phyloP scores from a whole-genome alignment of 2,329 filamentous ascomycete species.

The Hypomyces rosellus region DNA sequence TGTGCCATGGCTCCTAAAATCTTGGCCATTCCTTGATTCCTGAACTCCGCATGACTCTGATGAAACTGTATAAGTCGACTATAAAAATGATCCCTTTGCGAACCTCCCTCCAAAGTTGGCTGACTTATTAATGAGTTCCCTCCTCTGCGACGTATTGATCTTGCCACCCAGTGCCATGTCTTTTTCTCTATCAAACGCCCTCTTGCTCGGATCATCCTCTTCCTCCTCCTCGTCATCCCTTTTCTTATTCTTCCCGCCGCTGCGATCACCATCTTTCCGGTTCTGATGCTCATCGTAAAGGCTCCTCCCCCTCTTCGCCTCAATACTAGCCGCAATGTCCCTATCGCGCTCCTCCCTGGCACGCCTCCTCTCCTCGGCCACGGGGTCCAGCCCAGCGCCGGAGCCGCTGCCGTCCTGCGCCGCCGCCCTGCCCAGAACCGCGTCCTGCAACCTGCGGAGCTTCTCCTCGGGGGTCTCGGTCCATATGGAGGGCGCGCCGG shows the following conservation, averaged over 20 bases:
- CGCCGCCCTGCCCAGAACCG: constrained; percentile 67
- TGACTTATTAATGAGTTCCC: constrained; percentile 72
- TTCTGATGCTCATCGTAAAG: constrained; percentile 53
- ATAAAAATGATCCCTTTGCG: constrained; percentile 63
- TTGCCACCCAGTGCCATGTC: constrained; percentile 76
- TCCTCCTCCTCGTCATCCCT: constrained; percentile 50
- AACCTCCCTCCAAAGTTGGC: constrained; percentile 79
- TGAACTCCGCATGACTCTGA: too few relatives aligned
- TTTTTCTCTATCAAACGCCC: constrained; percentile 86
- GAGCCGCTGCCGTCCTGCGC: constrained; percentile 34
- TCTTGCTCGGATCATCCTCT: constrained; percentile 85
- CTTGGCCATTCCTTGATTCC: too few relatives aligned
- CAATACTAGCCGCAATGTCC: constrained; percentile 43
- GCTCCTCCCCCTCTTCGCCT: constrained; percentile 50
- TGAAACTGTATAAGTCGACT: neutral
- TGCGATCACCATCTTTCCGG: constrained; percentile 29
- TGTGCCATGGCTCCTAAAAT: neutral
- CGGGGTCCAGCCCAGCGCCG: constrained; percentile 31
- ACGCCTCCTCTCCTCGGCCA: constrained; percentile 37
- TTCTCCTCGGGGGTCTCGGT: constrained; percentile 89
- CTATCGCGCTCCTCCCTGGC: constrained; percentile 52
- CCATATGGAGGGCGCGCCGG: constrained; percentile 65
- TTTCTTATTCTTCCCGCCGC: constrained; percentile 43
- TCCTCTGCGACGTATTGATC: constrained; percentile 66
- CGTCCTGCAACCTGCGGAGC: constrained; percentile 69